Percentiles rank a stretch among this genome's conserved stretches.
These are phyloP conservation scores for Arachis hypogaea DNA, from an alignment of 306 rosid species.

Conservation along the genomic window DNA sequence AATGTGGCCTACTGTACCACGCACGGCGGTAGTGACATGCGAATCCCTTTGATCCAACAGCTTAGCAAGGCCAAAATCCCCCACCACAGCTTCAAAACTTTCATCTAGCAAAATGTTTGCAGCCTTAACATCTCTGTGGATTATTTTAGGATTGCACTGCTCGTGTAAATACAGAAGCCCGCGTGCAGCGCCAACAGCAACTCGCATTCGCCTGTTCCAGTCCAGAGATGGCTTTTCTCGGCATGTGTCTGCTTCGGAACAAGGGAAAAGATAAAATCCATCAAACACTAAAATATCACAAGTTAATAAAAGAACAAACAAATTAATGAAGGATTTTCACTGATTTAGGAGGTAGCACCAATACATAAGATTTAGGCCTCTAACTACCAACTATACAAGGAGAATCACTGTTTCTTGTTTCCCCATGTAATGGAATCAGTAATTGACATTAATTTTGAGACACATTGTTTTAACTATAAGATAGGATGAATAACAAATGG, in stretches of 20 bases:
- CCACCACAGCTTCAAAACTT: slow-evolving; percentile 94
- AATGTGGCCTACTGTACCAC: slow-evolving; percentile 95
- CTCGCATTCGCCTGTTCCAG: slow-evolving; percentile 78
- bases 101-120: slow-evolving; percentile 91
- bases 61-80: slow-evolving; percentile 98
- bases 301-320: not conserved
- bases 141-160: slow-evolving; percentile 90
- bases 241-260: slow-evolving; percentile 58
- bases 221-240: slow-evolving; percentile 80
- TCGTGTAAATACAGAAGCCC: slow-evolving; percentile 94
- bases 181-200: slow-evolving; percentile 87
- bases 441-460: slow-evolving; percentile 26
- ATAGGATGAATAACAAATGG: slow-evolving; percentile 1
- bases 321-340: slow-evolving; percentile 3
- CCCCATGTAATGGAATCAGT: slow-evolving; percentile 2
- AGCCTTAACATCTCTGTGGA: slow-evolving; percentile 98
- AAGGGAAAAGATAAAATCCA: slow-evolving; percentile 21
- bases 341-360: not conserved
- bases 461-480: slow-evolving; percentile 8
- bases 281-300: slow-evolving; percentile 6
- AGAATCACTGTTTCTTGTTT: slow-evolving; percentile 1
- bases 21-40: slow-evolving; percentile 95
- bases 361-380: not conserved
- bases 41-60: slow-evolving; percentile 94
- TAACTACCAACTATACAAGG: not conserved